Evolutionary conservation across 2,329 filamentous ascomycete species (phyloP), one percentile per base, ranked within the genome.

Genomic region (Periconia sp.): DNA sequence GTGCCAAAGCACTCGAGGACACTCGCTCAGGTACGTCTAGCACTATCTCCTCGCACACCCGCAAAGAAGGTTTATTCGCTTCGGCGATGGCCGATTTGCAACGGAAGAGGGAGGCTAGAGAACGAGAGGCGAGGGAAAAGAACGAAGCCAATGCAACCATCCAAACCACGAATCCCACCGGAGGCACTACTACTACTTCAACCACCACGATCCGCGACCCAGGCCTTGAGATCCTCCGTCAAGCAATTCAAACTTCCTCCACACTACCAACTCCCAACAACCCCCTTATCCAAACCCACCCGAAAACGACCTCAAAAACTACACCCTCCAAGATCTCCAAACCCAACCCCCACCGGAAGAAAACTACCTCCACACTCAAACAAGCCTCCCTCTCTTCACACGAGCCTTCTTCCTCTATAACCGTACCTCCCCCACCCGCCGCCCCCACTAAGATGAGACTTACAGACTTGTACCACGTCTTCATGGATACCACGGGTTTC

Each of bases 401-500:
- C n/a, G n/a, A n/a, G 13, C 31, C 20, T 17, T 19, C 33, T 5
- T 37, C 33, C 33, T n/a, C n/a, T n/a, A n/a, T n/a, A 37, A 20
- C n/a, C 41, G n/a, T 14, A 27, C 40, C 19, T 15, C 40, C 19
- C 13, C 44, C 35, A 15, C 48, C 58, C 1, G 20, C 44, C 20
- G 45, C 54, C n/a, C 30, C 33, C 37, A 37, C 11, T 13, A 53
- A 51, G 31, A 31, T 35, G 7, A 13, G 35, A 30, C 84, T 70
- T 45, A 65, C 64, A 73, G 70, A 72, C 53, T 52, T 63, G n/a
- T 84, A 86, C 64, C 85, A 85, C 55, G 71, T 89, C 55, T 91
- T 88, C 71, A 74, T 72, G 17, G 90, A 94, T 66, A 51, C 63
- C 2, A 81, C 81, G 0, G 82, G 80, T 45, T 90, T 91, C 67